Evolutionary conservation across 1,284 basidiomycete species (phyloP), one percentile per base, ranked within the genome.

Genomic region (Abortiporus biennis): DNA sequence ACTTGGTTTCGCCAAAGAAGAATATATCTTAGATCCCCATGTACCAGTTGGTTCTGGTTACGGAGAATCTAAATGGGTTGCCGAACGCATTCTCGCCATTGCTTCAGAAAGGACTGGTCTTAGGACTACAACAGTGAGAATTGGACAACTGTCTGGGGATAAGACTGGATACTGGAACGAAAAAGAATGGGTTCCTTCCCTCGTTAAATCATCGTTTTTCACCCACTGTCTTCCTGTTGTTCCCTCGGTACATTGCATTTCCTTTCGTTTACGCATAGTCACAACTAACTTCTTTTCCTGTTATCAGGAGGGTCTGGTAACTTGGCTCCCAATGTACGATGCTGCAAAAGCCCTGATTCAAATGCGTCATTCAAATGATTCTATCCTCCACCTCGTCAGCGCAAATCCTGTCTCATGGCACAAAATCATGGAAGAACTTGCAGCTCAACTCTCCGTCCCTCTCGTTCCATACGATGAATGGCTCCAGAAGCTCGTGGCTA

Each of bases 131-230:
- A 45, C 47, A 5, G 49, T 59, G 13, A 51, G 58, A 9, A 42
- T 59, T 3, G 56, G 56, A 9, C 58, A 60, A 40, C 42, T 57
- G 4, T 45, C 52, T 38, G 64, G 61, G 35, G 54, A 47, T 17
- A 44, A 22, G 33, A 52, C 33, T 37, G 62, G 62, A 1, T 43
- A 41, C 21, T 65, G 63, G 62, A 62, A 58, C 36, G 24, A 46
- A 17, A 47, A 46, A 20, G 58, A 65, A 16, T 59, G 57, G 47
- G 39, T 64, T 2, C 65, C 63, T 11, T 44, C 51, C 25, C 49
- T 68, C 36, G 51, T 66, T 16, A 37, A 38, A 20, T 44, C 42
- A 0, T 55, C 57, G 9, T 25, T 57, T 1, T 44, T 51, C 6
- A 48, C 62, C 3, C 50, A 53, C 1, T 54, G 41, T 13, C 45